Evolutionary conservation across 257 asterid genomes (phyloP).

Genomic region (Fraxinus pennsylvanica): DNA sequence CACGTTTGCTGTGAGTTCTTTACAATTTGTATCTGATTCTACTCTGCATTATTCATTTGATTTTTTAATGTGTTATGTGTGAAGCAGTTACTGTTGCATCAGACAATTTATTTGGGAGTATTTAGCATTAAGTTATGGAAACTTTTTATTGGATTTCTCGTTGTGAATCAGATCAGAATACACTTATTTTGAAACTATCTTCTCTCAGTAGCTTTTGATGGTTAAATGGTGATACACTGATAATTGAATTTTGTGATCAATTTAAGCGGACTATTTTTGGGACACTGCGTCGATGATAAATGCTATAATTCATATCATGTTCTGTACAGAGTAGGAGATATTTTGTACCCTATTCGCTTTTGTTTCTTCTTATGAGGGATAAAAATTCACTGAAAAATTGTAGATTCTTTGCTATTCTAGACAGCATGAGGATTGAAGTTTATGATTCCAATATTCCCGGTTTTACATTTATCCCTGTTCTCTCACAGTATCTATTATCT

Average conservation of each 20-base stretch:
- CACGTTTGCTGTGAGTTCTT: slow-evolving; percentile 65
- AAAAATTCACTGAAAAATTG: not conserved
- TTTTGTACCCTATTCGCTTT: not conserved
- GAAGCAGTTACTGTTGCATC: not conserved
- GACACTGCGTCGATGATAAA: not conserved
- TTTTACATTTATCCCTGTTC: too few species aligned
- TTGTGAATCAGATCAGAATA: not conserved
- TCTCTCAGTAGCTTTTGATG: not conserved
- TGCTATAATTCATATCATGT: not conserved
- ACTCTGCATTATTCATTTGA: not conserved
- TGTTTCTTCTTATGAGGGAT: not conserved
- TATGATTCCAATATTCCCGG: not conserved
- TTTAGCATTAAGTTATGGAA: not conserved
- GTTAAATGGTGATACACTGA: not conserved
- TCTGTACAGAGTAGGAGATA: not conserved
- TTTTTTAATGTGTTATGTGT: not conserved
- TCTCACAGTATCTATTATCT: too few species aligned
- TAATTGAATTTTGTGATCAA: not conserved
- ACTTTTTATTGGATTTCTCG: not conserved
- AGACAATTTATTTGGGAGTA: not conserved
- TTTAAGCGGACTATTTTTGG: not conserved
- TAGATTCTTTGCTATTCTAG: not conserved
- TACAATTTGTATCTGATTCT: not conserved
- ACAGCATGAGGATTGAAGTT: not conserved
- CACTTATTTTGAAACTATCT: not conserved